Evolutionary conservation across 805 yeast species (phyloP), one percentile per base, ranked within the genome.

Genomic region (Saturnispora hagleri): DNA sequence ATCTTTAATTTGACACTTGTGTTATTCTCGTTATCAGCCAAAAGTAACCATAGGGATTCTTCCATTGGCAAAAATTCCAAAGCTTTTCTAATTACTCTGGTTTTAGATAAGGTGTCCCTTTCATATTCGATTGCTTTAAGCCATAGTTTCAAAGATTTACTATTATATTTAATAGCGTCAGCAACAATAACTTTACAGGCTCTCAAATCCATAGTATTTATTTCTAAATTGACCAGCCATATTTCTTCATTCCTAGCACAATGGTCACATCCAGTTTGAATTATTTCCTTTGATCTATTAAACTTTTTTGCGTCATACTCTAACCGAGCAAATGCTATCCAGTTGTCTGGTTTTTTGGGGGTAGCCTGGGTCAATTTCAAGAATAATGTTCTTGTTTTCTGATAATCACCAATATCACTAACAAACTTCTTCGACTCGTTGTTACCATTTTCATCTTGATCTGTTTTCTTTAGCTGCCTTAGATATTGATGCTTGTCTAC

Each of bases 251-350:
- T 78, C 40, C 69, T 70, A 0, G 89, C 87, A 57, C 90, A 80
- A 43, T 70, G 70, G 4, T 69, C 71, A 60, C 96, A 86, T 2
- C 96, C 99, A 61, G 86, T 80, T n/a, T 72, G 72, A 6, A 89
- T 82, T 15, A 86, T 55, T 22, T 67, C 67, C 50, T 76, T 75
- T 0, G 98, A 97, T 13, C 66, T 66, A 5, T 68, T 68, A 50
- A 72, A 70, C 48, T 80, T 81, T 43, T 74, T 73, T 1, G 82
- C 84, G 44, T 74, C 76, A 57, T 79, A 84, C 61, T 91, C 98
- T 9, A 89, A 63, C 46, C 88, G 68, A 0, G 96, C 95, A 46
- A 89, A 79, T 0, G 95, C 88, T 22, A 91, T 85, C 96, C 96
- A 91, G 4, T 85, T 86, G 46, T 78, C 77, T 0, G 95, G 77